Base-by-base conservation (phyloP, 106 monocot genomes). In the Dioscorea zingiberensis region DNA sequence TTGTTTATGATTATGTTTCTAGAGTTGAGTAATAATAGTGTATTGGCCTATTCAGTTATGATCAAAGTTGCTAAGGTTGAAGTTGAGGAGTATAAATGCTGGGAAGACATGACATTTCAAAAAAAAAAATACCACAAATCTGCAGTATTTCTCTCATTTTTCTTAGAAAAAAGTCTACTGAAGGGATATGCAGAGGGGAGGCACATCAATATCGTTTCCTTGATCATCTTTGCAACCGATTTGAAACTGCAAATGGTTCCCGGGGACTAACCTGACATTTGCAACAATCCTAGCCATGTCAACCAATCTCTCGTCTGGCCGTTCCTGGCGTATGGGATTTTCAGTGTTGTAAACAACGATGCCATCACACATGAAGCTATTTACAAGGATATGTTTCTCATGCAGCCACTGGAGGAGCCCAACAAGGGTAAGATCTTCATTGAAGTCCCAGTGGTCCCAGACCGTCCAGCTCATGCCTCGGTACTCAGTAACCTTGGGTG, bases 391-490 rank as follows among this genome's bases (percentile, higher is more conserved):
- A 0, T 84, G 84, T 54, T 64, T 75, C 28, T 73, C 75, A 62
- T 88, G 75, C 8, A 84, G 77, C 84, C 88, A 88, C 13, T 81
- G 58, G 13, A 88, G 71, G 23, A 88, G 81, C 75, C 84, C 84
- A 18, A 60, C 59, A 13, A 88, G 70, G n/a, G 84, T 88, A 28
- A 81, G 62, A 66, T 88, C 32, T 7, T 75, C 78, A 2, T 78
- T 29, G 10, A 88, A 64, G 2, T 60, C 60, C 84, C 85, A 85
- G 21, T 77, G 76, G 56, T 85, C 80, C 85, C 85, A 85, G 10
- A 80, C 80, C 3, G 77, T 82, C 77, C 76, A 82, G 22, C 60
- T 64, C 76, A 77, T 69, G 64, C 73, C 81, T 3, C 62, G 65
- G 64, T 76, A 69, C 66, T 77, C 79, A 23, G 73, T 67, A 18